A percentile compares a stretch with the other conserved stretches of the same genome.
phyloP scores from a whole-genome alignment of 75 land plant genomes.

The Picea glauca region DNA sequence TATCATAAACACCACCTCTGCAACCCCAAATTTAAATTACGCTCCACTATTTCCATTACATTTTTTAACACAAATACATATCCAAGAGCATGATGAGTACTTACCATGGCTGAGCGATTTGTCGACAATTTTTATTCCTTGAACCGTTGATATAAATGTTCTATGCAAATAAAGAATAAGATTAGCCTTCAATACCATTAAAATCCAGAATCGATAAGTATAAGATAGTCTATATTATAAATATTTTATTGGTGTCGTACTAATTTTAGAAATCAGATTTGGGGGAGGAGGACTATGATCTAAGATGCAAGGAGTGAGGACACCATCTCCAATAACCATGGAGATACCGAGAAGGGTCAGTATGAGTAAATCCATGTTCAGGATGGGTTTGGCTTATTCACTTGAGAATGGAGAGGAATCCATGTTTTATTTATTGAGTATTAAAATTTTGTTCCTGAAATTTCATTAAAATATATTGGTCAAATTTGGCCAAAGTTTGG shows the following conservation, averaged over 20 bases:
- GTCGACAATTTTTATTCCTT: constrained; percentile 52
- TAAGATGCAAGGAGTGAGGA: constrained; percentile 76
- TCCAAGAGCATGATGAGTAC: neutral
- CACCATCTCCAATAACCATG: constrained; percentile 78
- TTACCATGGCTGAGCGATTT: neutral
- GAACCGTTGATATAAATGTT: constrained; percentile 75
- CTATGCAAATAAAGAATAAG: neutral
- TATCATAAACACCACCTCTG: constrained; percentile 33
- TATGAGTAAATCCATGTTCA: constrained; percentile 20
- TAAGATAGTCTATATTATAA: too few relatives aligned
- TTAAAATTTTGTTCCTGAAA: too few relatives aligned
- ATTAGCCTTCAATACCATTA: too few relatives aligned
- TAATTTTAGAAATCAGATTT: neutral
- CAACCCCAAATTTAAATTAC: neutral
- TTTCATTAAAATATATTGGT: too few relatives aligned
- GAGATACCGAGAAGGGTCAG: constrained; percentile 58
- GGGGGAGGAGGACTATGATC: constrained; percentile 21
- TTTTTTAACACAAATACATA: neutral
- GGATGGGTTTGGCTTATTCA: too few relatives aligned
- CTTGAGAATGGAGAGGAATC: too few relatives aligned
- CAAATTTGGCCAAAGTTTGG: too few relatives aligned
- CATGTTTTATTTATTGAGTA: too few relatives aligned
- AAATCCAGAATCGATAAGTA: too few relatives aligned
- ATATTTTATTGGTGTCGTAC: too few relatives aligned
- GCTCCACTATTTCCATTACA: neutral